Conservation (phyloP, 108 stramenopile genomes). For the Conticribra guillardii region DNA sequence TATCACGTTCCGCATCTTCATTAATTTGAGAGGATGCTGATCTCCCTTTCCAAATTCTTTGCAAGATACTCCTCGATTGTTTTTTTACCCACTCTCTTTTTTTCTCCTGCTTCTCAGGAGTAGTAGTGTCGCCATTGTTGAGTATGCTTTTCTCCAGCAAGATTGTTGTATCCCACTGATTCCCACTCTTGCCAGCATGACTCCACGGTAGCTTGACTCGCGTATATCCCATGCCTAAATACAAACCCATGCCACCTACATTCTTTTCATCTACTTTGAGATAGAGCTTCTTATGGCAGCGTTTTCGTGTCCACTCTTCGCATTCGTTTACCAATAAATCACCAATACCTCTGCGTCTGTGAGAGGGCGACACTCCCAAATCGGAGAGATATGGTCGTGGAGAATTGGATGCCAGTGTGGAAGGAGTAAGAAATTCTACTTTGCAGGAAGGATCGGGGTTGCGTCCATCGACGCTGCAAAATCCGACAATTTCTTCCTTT, state of each 20-base stretch:
- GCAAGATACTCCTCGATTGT: too few species aligned
- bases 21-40: too few species aligned
- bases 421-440: conserved; percentile 38
- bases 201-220: conserved; percentile 26
- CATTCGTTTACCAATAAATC: conserved; percentile 26
- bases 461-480: conserved; percentile 42
- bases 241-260: conserved; percentile 16
- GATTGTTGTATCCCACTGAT: not conserved
- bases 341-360: conserved; percentile 37
- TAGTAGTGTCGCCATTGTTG: too few species aligned
- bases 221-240: conserved; percentile 24
- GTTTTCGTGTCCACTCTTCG: conserved; percentile 29
- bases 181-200: not conserved
- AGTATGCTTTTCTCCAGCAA: conserved; percentile 16
- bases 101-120: too few species aligned
- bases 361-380: conserved; percentile 36
- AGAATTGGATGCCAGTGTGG: conserved; percentile 32
- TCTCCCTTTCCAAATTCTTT: too few species aligned
- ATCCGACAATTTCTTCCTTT: conserved; percentile 35
- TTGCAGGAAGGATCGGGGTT: conserved; percentile 32
- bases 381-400: conserved; percentile 49
- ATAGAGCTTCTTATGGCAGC: conserved; percentile 35
- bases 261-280: conserved; percentile 42
- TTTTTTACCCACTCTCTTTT: too few species aligned
- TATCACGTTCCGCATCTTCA: too few species aligned